These are phyloP conservation scores for Skeletonema menzelii DNA, from an alignment of 108 stramenopile species.

Conservation along the genomic window DNA sequence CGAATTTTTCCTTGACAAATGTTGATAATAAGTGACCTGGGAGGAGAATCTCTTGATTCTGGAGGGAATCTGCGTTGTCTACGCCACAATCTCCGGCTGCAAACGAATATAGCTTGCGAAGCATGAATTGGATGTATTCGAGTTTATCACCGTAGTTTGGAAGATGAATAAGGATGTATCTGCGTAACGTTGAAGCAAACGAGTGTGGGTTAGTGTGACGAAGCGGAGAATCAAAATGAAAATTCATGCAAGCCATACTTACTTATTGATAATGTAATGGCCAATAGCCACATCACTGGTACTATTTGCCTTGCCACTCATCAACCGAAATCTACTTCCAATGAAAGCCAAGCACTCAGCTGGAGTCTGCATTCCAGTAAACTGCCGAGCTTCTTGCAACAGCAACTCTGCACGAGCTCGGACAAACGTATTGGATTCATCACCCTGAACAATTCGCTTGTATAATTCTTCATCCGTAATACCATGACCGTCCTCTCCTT, in stretches of 20 bases:
- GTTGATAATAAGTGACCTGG: constrained; percentile 90
- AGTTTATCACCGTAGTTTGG: constrained; percentile 86
- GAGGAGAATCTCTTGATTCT: constrained; percentile 94
- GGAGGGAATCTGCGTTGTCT: constrained; percentile 97
- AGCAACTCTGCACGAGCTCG: constrained; percentile 90
- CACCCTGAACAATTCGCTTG: constrained; percentile 83
- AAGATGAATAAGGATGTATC: constrained; percentile 88
- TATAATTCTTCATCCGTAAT: constrained; percentile 93
- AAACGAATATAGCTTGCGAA: constrained; percentile 94
- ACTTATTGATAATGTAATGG: constrained; percentile 85
- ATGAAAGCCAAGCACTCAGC: constrained; percentile 90
- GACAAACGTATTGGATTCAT: constrained; percentile 90
- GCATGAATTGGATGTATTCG: constrained; percentile 84
- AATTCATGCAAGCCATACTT: constrained; percentile 20
- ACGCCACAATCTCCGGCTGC: constrained; percentile 91
- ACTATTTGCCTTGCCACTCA: constrained; percentile 69
- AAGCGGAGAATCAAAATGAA: background rate
- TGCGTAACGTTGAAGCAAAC: background rate
- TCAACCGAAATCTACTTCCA: constrained; percentile 87
- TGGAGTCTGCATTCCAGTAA: constrained; percentile 77
- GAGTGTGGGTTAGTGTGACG: background rate
- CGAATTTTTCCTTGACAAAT: constrained; percentile 96
- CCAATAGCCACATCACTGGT: constrained; percentile 88
- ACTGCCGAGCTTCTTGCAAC: constrained; percentile 89
- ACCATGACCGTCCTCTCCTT: constrained; percentile 39